phyloP scores from a whole-genome alignment of 192 early-diverging fungal species.

The Funneliformis geosporum region DNA sequence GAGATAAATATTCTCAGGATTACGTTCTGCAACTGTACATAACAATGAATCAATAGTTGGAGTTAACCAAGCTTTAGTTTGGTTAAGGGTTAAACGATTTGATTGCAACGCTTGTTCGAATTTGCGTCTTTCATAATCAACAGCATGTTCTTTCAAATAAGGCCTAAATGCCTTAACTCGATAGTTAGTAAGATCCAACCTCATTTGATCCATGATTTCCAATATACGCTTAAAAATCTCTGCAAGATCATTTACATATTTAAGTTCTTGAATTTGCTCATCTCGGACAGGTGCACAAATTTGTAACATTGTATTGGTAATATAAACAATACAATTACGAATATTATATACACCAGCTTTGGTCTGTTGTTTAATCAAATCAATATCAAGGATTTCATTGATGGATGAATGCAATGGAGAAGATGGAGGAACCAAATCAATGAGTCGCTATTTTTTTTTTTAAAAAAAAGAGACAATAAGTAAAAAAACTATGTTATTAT shows the following conservation, averaged over 20 bases:
- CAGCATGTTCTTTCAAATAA: constrained; percentile 65
- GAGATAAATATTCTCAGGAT: constrained; percentile 50
- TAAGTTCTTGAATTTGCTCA: constrained; percentile 40
- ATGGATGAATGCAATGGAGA: constrained; percentile 59
- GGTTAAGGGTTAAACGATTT: constrained; percentile 47
- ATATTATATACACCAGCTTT: constrained; percentile 59
- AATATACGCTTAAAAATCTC: constrained; percentile 52
- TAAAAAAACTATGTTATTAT: not conserved
- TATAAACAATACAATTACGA: constrained; percentile 41
- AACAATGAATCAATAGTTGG: constrained; percentile 38
- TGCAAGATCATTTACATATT: constrained; percentile 45
- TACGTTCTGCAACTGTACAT: constrained; percentile 45
- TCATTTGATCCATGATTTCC: constrained; percentile 73
- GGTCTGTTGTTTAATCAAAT: constrained; percentile 69
- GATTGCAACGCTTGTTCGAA: constrained; percentile 60
- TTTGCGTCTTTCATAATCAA: constrained; percentile 71
- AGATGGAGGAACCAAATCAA: constrained; percentile 61
- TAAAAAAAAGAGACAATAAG: not conserved
- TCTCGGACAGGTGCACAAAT: constrained; percentile 83
- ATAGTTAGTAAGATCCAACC: constrained; percentile 81
- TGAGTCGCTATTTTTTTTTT: constrained; percentile 53
- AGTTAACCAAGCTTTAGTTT: constrained; percentile 66
- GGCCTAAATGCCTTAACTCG: constrained; percentile 67
- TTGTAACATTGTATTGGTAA: constrained; percentile 62
- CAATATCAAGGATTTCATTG: constrained; percentile 65